Conservation (phyloP, 1,284 basidiomycete genomes). For the Cryptococcus sp. region DNA sequence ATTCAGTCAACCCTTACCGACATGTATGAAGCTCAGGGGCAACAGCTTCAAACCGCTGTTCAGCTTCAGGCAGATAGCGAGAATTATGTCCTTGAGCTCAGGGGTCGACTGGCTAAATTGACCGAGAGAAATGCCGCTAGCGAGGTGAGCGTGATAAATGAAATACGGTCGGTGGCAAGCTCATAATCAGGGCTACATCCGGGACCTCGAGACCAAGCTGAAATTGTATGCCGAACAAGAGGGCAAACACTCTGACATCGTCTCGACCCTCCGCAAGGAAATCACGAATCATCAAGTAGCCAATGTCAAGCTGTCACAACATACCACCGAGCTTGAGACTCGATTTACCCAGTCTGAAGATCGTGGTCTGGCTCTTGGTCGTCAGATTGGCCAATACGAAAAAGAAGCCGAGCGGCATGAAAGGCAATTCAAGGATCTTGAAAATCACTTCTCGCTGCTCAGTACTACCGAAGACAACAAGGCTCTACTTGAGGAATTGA, state of each 20-base stretch:
- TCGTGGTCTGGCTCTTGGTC: constrained; percentile 62
- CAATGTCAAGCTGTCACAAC: constrained; percentile 66
- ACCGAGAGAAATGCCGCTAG: constrained; percentile 83
- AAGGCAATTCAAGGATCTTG: constrained; percentile 62
- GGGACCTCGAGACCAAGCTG: constrained; percentile 85
- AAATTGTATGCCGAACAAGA: constrained; percentile 74
- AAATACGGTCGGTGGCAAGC: constrained; percentile 2
- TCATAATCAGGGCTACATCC: constrained; percentile 66
- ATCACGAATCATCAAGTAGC: constrained; percentile 70
- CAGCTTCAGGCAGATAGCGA: constrained; percentile 74
- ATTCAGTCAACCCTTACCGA: constrained; percentile 57
- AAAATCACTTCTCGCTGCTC: constrained; percentile 63
- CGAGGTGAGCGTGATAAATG: constrained; percentile 58
- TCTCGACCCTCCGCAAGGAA: constrained; percentile 79
- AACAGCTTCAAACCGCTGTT: constrained; percentile 62
- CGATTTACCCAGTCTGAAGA: constrained; percentile 76
- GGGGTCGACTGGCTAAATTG: constrained; percentile 72
- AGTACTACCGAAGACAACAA: constrained; percentile 62
- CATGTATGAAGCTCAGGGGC: constrained; percentile 82
- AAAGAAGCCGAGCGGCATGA: constrained; percentile 66
- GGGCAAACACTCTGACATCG: constrained; percentile 66
- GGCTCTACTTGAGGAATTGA: constrained; percentile 64
- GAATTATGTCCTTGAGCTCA: constrained; percentile 78
- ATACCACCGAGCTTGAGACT: constrained; percentile 84
- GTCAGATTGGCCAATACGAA: constrained; percentile 73